These are phyloP conservation scores for Backusella tuberculispora DNA, from an alignment of 192 early-diverging fungal species.

Conservation along the genomic window DNA sequence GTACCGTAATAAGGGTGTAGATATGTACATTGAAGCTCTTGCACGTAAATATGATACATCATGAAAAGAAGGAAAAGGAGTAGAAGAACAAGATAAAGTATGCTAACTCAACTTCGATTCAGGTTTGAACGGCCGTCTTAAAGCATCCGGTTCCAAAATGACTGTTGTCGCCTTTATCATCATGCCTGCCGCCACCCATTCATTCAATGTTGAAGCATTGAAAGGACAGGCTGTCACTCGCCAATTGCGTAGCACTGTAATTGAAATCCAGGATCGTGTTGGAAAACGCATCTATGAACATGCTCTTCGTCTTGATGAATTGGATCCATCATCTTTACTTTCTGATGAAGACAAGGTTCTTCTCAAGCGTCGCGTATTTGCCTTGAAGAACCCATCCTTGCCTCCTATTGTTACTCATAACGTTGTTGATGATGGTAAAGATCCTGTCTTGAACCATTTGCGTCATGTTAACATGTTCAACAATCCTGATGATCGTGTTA, in stretches of 20 bases:
- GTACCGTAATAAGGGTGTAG: constrained; percentile 96
- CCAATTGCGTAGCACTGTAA: constrained; percentile 87
- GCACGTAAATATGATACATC: constrained; percentile 63
- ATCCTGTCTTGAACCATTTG: constrained; percentile 85
- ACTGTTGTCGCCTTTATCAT: constrained; percentile 98
- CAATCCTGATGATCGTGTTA: constrained; percentile 88
- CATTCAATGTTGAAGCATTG: constrained; percentile 94
- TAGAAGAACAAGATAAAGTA: not conserved
- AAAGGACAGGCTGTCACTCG: constrained; percentile 98
- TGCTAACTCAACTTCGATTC: not conserved
- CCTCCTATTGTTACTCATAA: constrained; percentile 99
- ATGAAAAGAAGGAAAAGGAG: not conserved
- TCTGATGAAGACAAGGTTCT: constrained; percentile 84
- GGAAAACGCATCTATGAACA: constrained; percentile 89
- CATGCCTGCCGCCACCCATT: constrained; percentile 89
- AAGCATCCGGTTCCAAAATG: constrained; percentile 77
- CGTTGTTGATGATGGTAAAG: constrained; percentile 82
- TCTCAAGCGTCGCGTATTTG: constrained; percentile 93
- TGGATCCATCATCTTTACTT: constrained; percentile 71
- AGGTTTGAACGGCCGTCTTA: constrained; percentile 87
- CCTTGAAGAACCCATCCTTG: constrained; percentile 83
- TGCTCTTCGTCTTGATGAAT: constrained; percentile 74
- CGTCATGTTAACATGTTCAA: constrained; percentile 87
- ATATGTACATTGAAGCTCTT: constrained; percentile 95
- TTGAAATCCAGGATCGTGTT: constrained; percentile 81